Evolutionary conservation across 2,329 filamentous ascomycete genomes (phyloP).

Genomic region (Diplodia seriata): DNA sequence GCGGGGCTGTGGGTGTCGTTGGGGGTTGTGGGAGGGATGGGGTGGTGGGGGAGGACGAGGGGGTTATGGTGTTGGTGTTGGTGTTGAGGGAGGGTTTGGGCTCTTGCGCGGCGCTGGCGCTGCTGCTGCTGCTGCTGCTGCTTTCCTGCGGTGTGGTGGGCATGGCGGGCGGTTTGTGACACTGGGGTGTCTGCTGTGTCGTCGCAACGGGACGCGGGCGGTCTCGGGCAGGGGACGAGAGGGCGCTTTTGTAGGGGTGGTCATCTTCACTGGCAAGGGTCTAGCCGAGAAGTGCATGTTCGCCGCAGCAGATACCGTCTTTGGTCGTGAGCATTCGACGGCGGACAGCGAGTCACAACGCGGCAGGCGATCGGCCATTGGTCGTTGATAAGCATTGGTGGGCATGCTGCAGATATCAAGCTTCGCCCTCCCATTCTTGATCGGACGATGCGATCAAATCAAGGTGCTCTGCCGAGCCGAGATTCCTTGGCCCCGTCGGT

Average conservation of each 20-base stretch:
- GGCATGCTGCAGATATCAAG: conserved; percentile 14
- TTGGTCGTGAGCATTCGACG: neutral
- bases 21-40: neutral
- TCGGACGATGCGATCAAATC: conserved; percentile 13
- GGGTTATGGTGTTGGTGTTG: too few relatives aligned
- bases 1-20: neutral
- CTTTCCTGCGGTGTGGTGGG: neutral
- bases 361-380: conserved; percentile 1
- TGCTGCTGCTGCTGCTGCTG: neutral
- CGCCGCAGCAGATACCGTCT: neutral
- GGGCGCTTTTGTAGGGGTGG: neutral
- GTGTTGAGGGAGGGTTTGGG: neutral
- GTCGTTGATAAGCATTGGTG: conserved; percentile 5
- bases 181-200: too few relatives aligned
- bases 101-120: neutral
- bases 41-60: too few relatives aligned
- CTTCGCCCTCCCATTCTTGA: conserved; percentile 18
- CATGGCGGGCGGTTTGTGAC: neutral
- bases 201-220: neutral
- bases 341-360: neutral
- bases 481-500: neutral
- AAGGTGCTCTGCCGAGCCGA: conserved; percentile 1
- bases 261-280: neutral
- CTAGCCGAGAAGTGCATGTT: neutral
- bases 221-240: neutral